Evolutionary conservation across 495 filamentous ascomycete genomes (phyloP).

Genomic region (Penicillium egyptiacum): DNA sequence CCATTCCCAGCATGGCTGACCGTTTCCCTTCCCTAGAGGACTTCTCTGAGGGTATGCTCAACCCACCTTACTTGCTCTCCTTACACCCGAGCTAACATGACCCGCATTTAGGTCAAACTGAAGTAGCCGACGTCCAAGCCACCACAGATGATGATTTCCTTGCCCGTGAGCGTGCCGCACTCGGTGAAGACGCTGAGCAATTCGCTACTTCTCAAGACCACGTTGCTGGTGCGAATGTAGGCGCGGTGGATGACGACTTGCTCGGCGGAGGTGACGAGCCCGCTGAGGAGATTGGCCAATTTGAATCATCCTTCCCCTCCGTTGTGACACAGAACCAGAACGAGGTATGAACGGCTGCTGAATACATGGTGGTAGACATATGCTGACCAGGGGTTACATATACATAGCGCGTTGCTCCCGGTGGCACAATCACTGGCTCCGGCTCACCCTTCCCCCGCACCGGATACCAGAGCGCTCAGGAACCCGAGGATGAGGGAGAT

Average conservation of each 20-base stretch:
- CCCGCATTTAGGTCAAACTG: conserved; percentile 57
- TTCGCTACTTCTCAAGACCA: conserved; percentile 81
- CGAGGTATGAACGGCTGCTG: conserved; percentile 57
- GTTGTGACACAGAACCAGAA: conserved; percentile 65
- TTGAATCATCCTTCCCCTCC: conserved; percentile 85
- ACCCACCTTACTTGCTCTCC: conserved; percentile 19
- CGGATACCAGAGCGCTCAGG: conserved; percentile 49
- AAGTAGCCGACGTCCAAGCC: conserved; percentile 47
- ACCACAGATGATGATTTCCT: conserved; percentile 72
- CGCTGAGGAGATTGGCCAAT: conserved; percentile 64
- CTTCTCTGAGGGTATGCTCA: conserved; percentile 77
- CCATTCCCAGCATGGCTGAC: conserved; percentile 73
- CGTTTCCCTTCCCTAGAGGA: conserved; percentile 96
- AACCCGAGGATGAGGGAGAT: conserved; percentile 77
- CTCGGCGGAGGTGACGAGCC: conserved; percentile 56
- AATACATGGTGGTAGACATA: conserved; percentile 2
- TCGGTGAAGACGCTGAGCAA: conserved; percentile 90
- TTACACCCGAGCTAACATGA: conserved; percentile 20
- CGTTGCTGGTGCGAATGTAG: conserved; percentile 46
- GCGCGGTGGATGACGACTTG: conserved; percentile 64
- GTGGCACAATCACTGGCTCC: conserved; percentile 85
- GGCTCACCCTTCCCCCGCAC: conserved; percentile 67
- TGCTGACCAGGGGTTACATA: conserved; percentile 26
- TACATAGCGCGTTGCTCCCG: conserved; percentile 69
- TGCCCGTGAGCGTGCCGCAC: conserved; percentile 77